Evolutionary conservation across 2,329 filamentous ascomycete genomes (phyloP).

Genomic region (Cladosporium sp.): DNA sequence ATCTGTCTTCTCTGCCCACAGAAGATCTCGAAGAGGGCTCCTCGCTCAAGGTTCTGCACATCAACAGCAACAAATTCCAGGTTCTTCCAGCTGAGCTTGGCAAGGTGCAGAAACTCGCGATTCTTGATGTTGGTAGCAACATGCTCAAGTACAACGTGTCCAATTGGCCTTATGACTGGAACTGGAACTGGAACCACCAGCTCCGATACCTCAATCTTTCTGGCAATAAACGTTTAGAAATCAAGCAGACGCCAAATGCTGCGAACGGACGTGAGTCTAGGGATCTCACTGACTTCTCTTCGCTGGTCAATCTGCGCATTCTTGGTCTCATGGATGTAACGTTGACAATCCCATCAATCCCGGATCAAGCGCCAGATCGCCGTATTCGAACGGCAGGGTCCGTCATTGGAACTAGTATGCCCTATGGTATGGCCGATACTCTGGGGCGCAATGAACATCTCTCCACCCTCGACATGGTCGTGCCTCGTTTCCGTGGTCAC

Average conservation of each 20-base stretch:
- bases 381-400: conserved; percentile 97
- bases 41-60: conserved; percentile 80
- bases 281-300: conserved; percentile 85
- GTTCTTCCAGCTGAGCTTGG: conserved; percentile 92
- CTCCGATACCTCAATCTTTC: conserved; percentile 93
- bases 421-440: conserved; percentile 96
- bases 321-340: conserved; percentile 98
- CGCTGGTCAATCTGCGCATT: conserved; percentile 75
- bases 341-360: conserved; percentile 84
- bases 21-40: conserved; percentile 91
- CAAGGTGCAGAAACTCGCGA: conserved; percentile 83
- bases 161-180: conserved; percentile 99
- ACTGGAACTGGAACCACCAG: conserved; percentile 98
- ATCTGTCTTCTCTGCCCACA: conserved; percentile 81
- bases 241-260: conserved; percentile 61
- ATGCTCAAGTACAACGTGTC: conserved; percentile 96
- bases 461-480: conserved; percentile 91
- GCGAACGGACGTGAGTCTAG: conserved; percentile 54
- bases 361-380: conserved; percentile 90
- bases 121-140: conserved; percentile 93
- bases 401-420: conserved; percentile 71
- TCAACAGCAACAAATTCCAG: conserved; percentile 98
- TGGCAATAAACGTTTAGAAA: conserved; percentile 93
- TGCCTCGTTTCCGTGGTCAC: conserved; percentile 83
- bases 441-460: conserved; percentile 89